Conservation (phyloP, 306 rosid species). For the Astragalus glycyphyllos region DNA sequence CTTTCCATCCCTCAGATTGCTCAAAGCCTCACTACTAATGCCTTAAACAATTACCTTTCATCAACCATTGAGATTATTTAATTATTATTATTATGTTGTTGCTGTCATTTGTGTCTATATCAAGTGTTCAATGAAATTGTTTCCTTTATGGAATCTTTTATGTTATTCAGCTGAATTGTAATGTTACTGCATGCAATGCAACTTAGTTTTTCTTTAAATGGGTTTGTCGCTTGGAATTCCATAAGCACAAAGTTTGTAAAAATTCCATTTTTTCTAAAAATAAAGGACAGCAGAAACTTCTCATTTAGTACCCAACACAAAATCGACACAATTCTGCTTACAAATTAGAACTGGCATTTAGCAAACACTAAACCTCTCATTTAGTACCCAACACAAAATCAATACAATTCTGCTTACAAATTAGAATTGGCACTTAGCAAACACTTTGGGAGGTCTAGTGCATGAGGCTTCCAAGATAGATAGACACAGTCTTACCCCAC, state of each 20-base stretch:
- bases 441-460: neutral
- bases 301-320: conserved; percentile 26
- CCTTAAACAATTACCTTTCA: neutral
- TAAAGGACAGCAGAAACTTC: conserved; percentile 31
- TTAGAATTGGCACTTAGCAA: conserved; percentile 30
- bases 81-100: conserved; percentile 16
- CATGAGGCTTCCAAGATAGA: too few relatives aligned
- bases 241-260: neutral
- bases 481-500: too few relatives aligned
- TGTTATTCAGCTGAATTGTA: conserved; percentile 36
- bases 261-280: neutral
- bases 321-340: conserved; percentile 45
- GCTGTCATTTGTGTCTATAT: conserved; percentile 24
- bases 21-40: conserved; percentile 49
- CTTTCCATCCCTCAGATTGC: conserved; percentile 77
- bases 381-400: conserved; percentile 41
- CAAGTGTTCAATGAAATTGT: conserved; percentile 18
- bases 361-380: conserved; percentile 36
- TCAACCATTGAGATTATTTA: conserved; percentile 17
- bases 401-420: conserved; percentile 41
- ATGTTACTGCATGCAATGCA: conserved; percentile 15
- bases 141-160: conserved; percentile 18
- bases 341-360: conserved; percentile 32
- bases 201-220: neutral
- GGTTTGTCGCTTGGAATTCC: neutral